A percentile compares a stretch with the other conserved stretches of the same genome.
These are phyloP conservation scores for Cystobasidium tubakii DNA, from an alignment of 768 basidiomycete genomes.

Conservation along the genomic window DNA sequence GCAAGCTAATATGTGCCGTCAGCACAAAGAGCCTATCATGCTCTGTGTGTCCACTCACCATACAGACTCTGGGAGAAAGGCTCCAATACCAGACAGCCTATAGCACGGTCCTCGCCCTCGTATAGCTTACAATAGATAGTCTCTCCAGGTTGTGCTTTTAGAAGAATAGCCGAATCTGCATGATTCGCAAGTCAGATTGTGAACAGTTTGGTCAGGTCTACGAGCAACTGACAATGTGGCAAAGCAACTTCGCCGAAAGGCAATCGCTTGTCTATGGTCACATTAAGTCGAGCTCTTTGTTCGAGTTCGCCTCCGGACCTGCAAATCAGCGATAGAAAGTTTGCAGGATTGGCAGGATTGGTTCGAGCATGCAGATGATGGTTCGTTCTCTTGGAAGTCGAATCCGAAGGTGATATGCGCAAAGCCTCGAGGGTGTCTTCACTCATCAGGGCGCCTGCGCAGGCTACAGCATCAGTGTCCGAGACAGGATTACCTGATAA, in stretches of 20 bases:
- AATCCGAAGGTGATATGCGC: no score
- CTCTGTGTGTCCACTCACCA: no score
- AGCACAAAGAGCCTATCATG: no score
- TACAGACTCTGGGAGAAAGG: background rate
- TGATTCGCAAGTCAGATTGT: background rate
- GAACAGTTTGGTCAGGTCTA: background rate
- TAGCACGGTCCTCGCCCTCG: background rate
- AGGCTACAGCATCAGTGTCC: no score
- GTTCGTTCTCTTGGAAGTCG: no score
- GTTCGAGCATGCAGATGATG: no score
- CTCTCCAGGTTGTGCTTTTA: background rate
- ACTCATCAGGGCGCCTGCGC: no score
- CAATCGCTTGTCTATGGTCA: background rate
- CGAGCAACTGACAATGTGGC: background rate
- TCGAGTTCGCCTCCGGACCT: background rate
- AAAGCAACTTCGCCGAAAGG: background rate
- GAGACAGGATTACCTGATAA: no score
- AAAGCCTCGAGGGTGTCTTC: no score
- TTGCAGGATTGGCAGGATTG: no score
- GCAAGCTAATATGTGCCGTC: background rate
- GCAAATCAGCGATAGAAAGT: background rate
- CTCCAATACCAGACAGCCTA: background rate
- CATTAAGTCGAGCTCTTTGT: background rate
- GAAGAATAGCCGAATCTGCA: background rate
- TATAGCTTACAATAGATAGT: background rate